Base-by-base conservation (phyloP, 257 asterid genomes). In the Catharanthus roseus region DNA sequence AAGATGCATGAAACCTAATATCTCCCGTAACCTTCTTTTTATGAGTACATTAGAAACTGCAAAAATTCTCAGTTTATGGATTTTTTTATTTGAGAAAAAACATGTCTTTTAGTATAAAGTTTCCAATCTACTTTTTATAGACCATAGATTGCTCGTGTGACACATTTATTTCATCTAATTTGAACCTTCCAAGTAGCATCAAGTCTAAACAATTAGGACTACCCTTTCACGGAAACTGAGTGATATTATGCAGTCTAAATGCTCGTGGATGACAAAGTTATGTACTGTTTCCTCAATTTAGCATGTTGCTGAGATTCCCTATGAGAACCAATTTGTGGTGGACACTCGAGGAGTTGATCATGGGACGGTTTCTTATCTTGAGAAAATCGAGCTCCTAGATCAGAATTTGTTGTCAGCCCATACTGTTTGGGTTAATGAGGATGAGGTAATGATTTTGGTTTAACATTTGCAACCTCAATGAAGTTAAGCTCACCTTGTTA, bases 291-390 rank as follows among this genome's bases (percentile, higher is more conserved):
- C 18, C 29, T 49, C 10, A 49, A 68, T 49, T 47, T 77, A 88
- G 96, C 97, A 88, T 80, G 91, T 90, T 33, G 96, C 97, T 7
- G 97, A 90, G 89, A 88, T 88, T 84, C 84, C 86, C 55, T 83
- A 82, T 58, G 97, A 88, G 86, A 90, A 90, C 81, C 82, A 88
- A 67, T 75, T 79, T 21, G 91, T 88, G 77, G 82, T 74, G 82
- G 85, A 75, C 67, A 81, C 80, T 45, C 80, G 86, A 50, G 87
- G 85, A 60, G 89, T 83, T 79, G 86, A 90, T 73, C 89, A 84
- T 62, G 96, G 97, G 61, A 90, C 96, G 39, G 90, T 90, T 74
- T 76, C 90, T 38, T 79, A 86, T 75, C 96, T 90, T 8, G 83
- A 86, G 74, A 88, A 83, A 71, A 84, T 88, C 53, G 72, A 87